Conservation (phyloP, 331 rosid species). For the Spiraea crenata region DNA sequence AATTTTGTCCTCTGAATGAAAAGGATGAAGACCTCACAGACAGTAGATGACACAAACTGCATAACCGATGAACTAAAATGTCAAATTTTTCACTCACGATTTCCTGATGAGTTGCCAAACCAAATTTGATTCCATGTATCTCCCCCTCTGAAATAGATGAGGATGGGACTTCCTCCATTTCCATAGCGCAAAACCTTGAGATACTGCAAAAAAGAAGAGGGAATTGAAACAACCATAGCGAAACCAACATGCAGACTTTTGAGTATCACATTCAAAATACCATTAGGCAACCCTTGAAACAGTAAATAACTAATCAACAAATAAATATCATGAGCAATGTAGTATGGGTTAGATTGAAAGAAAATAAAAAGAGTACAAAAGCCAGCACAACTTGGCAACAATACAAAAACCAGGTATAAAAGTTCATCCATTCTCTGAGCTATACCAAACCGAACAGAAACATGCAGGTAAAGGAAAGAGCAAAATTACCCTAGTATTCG, state of each 20-base stretch:
- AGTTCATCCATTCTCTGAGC: slow-evolving; percentile 15
- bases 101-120: slow-evolving; percentile 67
- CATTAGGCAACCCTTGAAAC: background rate
- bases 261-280: too few relatives aligned
- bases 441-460: slow-evolving; percentile 17
- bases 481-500: slow-evolving; percentile 11
- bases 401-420: background rate
- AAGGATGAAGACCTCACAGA: background rate
- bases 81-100: slow-evolving; percentile 52
- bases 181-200: background rate
- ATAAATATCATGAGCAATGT: background rate
- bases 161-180: slow-evolving; percentile 53
- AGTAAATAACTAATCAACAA: background rate
- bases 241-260: slow-evolving; percentile 12
- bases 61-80: slow-evolving; percentile 17
- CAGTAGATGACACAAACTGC: background rate
- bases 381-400: slow-evolving; percentile 7
- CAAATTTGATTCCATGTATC: slow-evolving; percentile 55
- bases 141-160: slow-evolving; percentile 55
- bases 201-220: background rate
- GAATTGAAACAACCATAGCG: background rate
- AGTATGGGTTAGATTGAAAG: background rate
- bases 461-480: slow-evolving; percentile 23
- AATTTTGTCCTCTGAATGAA: background rate
- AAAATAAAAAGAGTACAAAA: background rate